Conservation (phyloP, 345 rosid species). For the Eucalyptus microcorys region DNA sequence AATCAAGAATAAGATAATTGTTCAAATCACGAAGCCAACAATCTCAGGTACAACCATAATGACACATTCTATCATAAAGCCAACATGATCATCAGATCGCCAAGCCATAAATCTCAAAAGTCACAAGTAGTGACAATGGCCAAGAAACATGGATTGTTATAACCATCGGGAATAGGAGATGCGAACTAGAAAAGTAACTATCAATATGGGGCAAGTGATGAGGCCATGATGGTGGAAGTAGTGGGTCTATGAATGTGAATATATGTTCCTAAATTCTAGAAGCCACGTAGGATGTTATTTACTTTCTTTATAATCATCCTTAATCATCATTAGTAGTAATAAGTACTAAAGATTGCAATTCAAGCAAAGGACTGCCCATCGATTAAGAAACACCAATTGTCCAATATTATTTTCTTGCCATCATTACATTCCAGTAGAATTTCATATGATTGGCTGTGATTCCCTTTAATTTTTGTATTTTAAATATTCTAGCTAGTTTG, state of each 20-base stretch:
- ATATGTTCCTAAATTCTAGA: neutral
- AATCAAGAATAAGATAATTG: neutral
- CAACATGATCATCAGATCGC: neutral
- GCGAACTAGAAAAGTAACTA: neutral
- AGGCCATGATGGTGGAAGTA: neutral
- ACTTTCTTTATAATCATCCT: neutral
- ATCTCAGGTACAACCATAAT: neutral
- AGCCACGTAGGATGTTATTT: neutral
- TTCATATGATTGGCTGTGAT: neutral
- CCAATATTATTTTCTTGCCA: neutral
- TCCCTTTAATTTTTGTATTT: neutral
- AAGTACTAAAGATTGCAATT: neutral
- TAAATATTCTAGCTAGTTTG: neutral
- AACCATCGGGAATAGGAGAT: neutral
- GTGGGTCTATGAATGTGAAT: too few relatives aligned
- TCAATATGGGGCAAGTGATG: neutral
- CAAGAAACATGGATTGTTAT: neutral
- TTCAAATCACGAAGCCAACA: neutral
- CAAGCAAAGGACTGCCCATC: neutral
- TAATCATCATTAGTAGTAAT: neutral
- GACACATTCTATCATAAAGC: neutral
- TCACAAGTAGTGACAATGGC: neutral
- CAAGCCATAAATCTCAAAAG: neutral
- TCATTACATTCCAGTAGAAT: neutral
- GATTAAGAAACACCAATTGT: neutral